Base-by-base conservation (phyloP, 805 yeast genomes). In the Nakazawaea anatomiae region DNA sequence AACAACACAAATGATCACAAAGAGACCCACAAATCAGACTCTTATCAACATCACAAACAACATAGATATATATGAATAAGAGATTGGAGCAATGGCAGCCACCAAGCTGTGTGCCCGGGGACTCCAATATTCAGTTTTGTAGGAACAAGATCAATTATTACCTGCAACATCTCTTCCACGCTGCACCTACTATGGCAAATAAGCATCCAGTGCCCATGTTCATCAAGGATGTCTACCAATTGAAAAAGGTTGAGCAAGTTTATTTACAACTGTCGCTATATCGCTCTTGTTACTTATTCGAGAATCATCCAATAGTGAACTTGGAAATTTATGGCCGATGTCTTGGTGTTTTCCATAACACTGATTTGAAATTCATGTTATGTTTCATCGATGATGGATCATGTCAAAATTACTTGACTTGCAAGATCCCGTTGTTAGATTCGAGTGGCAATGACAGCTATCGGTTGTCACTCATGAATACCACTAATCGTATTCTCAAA, bases 381-480 rank as follows among this genome's bases (percentile, higher is more conserved):
- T 39, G 42, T 10, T 44, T 39, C 27, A 34, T 49, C 2, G 52
- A 49, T 40, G 52, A 49, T 40, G 52, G 52, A 6, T 49, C 52
- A 6, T 12, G 48, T 44, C 52, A 49, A 27, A 8, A 18, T 27
- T 38, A 35, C 31, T 31, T 48, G 27, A 38, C 51, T 9, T 48
- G 51, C 34, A 48, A 48, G 35, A 30, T 46, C 29, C 14, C 25
- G 25, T 18, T 18, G 25, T 18, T 18, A 18, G 25, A 18, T 18
- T 18, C 25, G 25, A 18, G 25, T 18, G 25, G 25, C 9, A 18
- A 4, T 30, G 25, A 25, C 6, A 10, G 4, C n/a, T 25, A 8
- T 40, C 30, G 30, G 42, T 8, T 40, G 28, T 32, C 25, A 2
- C 28, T 18, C 25, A 18, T 25, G 28, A 28, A 34, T 25, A 28